phyloP scores from a whole-genome alignment of 2,329 filamentous ascomycete species.

The Aspergillus ruber region DNA sequence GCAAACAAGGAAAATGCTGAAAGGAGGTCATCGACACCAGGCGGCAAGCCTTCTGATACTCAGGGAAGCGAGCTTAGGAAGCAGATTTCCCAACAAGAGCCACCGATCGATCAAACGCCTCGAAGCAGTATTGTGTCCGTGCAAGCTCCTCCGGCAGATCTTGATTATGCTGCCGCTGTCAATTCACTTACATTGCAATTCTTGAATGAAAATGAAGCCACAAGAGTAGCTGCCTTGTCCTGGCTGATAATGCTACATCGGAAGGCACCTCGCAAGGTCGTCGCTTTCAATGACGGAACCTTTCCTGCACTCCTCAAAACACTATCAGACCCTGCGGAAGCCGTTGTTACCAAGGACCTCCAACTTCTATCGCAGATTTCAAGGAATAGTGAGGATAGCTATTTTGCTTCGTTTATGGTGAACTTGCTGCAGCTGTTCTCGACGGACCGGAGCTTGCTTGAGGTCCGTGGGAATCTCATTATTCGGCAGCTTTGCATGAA shows the following conservation, averaged over 20 bases:
- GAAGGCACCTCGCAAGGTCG: slow-evolving; percentile 85
- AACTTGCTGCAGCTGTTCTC: slow-evolving; percentile 92
- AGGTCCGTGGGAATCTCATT: slow-evolving; percentile 90
- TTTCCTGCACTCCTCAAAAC: slow-evolving; percentile 96
- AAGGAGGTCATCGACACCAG: slow-evolving; percentile 38
- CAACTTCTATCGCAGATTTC: slow-evolving; percentile 94
- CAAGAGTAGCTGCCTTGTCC: slow-evolving; percentile 82
- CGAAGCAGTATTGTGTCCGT: slow-evolving; percentile 43
- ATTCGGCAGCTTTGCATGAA: slow-evolving; percentile 92
- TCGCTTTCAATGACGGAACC: slow-evolving; percentile 94
- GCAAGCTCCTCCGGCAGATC: slow-evolving; percentile 50
- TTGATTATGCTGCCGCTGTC: slow-evolving; percentile 95
- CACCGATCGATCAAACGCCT: slow-evolving; percentile 34
- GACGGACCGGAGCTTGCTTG: slow-evolving; percentile 82
- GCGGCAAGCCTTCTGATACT: slow-evolving; percentile 22
- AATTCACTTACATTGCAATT: slow-evolving; percentile 90
- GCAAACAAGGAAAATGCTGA: slow-evolving; percentile 32
- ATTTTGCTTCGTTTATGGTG: slow-evolving; percentile 98
- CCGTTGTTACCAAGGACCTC: slow-evolving; percentile 89
- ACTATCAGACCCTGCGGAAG: slow-evolving; percentile 87
- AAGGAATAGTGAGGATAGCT: slow-evolving; percentile 90
- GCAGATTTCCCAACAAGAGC: slow-evolving; percentile 22
- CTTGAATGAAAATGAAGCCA: slow-evolving; percentile 93
- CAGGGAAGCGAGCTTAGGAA: slow-evolving; percentile 24
- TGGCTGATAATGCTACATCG: slow-evolving; percentile 98